Conservation (phyloP, 805 yeast species). For the Lipomyces orientalis region DNA sequence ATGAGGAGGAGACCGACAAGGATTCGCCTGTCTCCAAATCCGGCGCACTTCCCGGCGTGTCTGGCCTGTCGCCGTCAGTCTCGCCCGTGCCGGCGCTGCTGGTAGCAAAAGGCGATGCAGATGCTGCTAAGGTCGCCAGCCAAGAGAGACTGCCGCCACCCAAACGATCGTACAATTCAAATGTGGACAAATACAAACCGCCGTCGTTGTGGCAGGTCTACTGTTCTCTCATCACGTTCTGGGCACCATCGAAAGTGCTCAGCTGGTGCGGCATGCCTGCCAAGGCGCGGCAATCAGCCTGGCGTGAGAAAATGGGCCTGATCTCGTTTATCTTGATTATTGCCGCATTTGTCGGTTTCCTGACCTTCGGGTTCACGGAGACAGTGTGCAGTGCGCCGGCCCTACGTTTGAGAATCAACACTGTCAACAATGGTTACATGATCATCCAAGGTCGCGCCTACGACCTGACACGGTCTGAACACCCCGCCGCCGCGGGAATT, state of each 20-base stretch:
- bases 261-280: slow-evolving; percentile 76
- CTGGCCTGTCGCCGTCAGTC: slow-evolving; percentile 2
- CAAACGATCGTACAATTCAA: neutral
- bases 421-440: slow-evolving; percentile 64
- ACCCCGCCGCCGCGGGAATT: slow-evolving; percentile 84
- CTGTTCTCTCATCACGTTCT: slow-evolving; percentile 81
- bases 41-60: slow-evolving; percentile 2
- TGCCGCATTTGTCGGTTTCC: slow-evolving; percentile 80
- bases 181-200: slow-evolving; percentile 22
- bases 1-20: slow-evolving; percentile 27
- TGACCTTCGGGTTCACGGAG: slow-evolving; percentile 88
- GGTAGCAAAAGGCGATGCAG: neutral
- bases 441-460: slow-evolving; percentile 84
- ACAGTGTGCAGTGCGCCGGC: slow-evolving; percentile 67
- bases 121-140: neutral
- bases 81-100: neutral
- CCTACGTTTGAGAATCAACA: slow-evolving; percentile 61
- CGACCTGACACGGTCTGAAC: slow-evolving; percentile 68
- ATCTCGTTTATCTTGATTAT: slow-evolving; percentile 72
- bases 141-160: neutral
- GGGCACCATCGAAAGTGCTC: slow-evolving; percentile 85
- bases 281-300: slow-evolving; percentile 86
- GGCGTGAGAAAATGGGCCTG: slow-evolving; percentile 95
- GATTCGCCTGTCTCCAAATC: slow-evolving; percentile 21
- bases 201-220: slow-evolving; percentile 73